Percentiles rank a stretch among this genome's conserved stretches.
Conservation (phyloP, 257 asterid species). For the Galeopsis tetrahit region DNA sequence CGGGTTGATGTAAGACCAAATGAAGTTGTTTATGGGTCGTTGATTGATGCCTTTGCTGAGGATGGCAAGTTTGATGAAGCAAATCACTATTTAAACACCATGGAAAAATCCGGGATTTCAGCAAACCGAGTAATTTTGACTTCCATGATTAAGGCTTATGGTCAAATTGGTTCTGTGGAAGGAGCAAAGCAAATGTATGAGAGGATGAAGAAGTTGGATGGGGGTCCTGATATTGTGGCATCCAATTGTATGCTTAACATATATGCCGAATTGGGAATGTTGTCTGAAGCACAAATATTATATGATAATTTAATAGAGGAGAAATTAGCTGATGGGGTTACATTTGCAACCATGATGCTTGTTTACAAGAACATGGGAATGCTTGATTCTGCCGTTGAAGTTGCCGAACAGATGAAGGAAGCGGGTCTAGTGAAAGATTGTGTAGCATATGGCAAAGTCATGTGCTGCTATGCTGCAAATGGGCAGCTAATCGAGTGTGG, state of each 20-base stretch:
- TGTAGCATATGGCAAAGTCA: conserved; percentile 65
- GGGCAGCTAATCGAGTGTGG: conserved; percentile 79
- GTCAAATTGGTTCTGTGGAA: conserved; percentile 70
- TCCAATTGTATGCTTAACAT: conserved; percentile 81
- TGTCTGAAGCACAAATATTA: conserved; percentile 70
- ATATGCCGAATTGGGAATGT: conserved; percentile 79
- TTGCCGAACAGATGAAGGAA: conserved; percentile 78
- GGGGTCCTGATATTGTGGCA: conserved; percentile 79
- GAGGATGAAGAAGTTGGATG: conserved; percentile 1
- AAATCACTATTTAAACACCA: conserved; percentile 54
- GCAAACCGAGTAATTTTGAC: conserved; percentile 72
- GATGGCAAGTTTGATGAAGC: conserved; percentile 80
- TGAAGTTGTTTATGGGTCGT: conserved; percentile 73
- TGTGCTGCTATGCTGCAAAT: conserved; percentile 75
- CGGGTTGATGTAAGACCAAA: conserved; percentile 65
- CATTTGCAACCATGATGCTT: conserved; percentile 86
- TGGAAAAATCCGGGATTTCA: conserved; percentile 69
- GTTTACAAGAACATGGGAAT: conserved; percentile 88
- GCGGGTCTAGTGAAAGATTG: conserved; percentile 66
- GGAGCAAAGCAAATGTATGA: conserved; percentile 76
- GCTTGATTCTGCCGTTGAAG: conserved; percentile 77
- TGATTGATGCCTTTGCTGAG: conserved; percentile 78
- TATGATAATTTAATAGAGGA: conserved; percentile 54
- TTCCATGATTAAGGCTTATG: conserved; percentile 85
- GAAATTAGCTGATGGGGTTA: conserved; percentile 69